A percentile compares a stretch with the other conserved stretches of the same genome.
Conservation (phyloP, 768 basidiomycete genomes). For the Candolleomyces eurysporus region DNA sequence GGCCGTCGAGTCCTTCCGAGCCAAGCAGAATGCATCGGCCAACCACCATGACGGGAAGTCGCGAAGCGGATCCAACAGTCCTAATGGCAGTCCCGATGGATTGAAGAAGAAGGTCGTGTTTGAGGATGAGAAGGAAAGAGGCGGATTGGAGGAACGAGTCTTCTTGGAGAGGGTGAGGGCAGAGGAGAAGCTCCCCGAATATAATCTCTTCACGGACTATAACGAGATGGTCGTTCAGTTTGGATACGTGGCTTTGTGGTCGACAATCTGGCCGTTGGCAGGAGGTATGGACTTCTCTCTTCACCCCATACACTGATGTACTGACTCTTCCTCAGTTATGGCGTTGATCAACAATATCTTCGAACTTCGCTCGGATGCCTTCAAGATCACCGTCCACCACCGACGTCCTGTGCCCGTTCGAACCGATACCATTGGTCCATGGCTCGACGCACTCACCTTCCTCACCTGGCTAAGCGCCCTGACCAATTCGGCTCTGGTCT, state of each 20-base stretch:
- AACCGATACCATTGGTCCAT: slow-evolving; percentile 90
- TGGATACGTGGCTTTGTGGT: slow-evolving; percentile 91
- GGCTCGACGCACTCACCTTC: slow-evolving; percentile 86
- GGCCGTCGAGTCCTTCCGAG: slow-evolving; percentile 43
- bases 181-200: slow-evolving; percentile 78
- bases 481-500: slow-evolving; percentile 87
- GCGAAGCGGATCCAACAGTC: slow-evolving; percentile 15
- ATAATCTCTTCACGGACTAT: slow-evolving; percentile 84
- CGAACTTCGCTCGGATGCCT: slow-evolving; percentile 90
- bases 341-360: slow-evolving; percentile 90
- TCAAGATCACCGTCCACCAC: slow-evolving; percentile 87
- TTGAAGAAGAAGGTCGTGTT: slow-evolving; percentile 70
- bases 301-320: background rate
- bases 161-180: slow-evolving; percentile 77
- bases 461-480: slow-evolving; percentile 88
- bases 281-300: slow-evolving; percentile 46
- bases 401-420: slow-evolving; percentile 84
- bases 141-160: slow-evolving; percentile 64
- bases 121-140: slow-evolving; percentile 61
- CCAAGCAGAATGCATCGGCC: slow-evolving; percentile 26
- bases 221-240: slow-evolving; percentile 97
- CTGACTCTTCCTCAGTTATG: slow-evolving; percentile 46
- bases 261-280: slow-evolving; percentile 90
- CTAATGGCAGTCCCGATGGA: slow-evolving; percentile 17
- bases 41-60: slow-evolving; percentile 9